phyloP scores from a whole-genome alignment of 495 filamentous ascomycete genomes.

The Podospora fimiseda region DNA sequence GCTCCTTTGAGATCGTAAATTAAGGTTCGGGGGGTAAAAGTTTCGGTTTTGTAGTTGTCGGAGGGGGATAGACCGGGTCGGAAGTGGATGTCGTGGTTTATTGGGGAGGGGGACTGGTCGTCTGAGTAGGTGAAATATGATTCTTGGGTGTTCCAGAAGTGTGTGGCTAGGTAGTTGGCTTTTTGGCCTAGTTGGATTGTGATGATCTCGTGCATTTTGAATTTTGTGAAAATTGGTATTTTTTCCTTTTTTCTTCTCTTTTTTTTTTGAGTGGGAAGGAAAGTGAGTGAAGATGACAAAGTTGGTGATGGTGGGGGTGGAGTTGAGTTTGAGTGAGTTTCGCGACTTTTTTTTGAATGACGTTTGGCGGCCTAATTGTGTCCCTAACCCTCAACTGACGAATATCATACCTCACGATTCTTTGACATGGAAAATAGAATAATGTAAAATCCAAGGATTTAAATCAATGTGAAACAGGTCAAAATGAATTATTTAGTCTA shows the following conservation, averaged over 20 bases:
- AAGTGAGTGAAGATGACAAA: neutral
- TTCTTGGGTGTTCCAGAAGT: constrained; percentile 99
- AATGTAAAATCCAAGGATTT: too few species aligned
- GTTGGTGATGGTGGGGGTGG: neutral
- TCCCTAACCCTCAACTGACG: too few species aligned
- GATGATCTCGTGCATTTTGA: constrained; percentile 92
- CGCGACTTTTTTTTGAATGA: neutral
- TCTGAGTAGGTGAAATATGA: constrained; percentile 92
- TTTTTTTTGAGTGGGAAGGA: too few species aligned
- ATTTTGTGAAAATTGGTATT: neutral
- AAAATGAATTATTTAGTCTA: too few species aligned
- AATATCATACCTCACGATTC: too few species aligned
- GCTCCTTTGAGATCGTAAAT: constrained; percentile 93
- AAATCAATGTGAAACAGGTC: too few species aligned
- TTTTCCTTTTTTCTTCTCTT: too few species aligned
- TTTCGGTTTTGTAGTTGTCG: constrained; percentile 73
- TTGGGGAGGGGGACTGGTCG: constrained; percentile 51
- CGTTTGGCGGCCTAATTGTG: neutral
- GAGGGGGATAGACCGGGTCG: constrained; percentile 74
- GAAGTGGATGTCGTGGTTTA: constrained; percentile 93
- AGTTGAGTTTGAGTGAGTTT: neutral
- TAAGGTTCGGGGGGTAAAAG: constrained; percentile 81
- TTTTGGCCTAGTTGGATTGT: constrained; percentile 89
- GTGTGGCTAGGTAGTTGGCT: constrained; percentile 90
- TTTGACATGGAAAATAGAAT: too few species aligned